A percentile compares a stretch with the other conserved stretches of the same genome.
Conservation (phyloP, 2,329 filamentous ascomycete species). For the Botryosphaeria dothidea region DNA sequence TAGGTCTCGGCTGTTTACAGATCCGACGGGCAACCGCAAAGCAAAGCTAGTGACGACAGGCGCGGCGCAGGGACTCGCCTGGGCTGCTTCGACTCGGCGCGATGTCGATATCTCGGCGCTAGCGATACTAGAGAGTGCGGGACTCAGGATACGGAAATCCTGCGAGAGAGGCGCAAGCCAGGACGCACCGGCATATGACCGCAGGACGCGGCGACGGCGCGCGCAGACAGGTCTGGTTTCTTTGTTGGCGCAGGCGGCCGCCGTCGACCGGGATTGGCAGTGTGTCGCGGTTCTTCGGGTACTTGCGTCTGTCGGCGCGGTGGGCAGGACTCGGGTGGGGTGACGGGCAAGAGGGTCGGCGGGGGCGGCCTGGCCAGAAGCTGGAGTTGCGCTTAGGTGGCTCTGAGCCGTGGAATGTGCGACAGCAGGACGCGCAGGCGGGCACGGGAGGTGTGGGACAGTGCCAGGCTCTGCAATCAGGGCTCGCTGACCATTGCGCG, state of each 20-base stretch:
- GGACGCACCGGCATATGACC: neutral
- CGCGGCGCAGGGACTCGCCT: neutral
- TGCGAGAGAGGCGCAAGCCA: neutral
- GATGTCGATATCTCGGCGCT: neutral
- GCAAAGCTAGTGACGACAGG: neutral
- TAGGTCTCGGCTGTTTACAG: conserved; percentile 5
- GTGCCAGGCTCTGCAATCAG: neutral
- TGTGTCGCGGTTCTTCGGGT: neutral
- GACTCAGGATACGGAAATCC: neutral
- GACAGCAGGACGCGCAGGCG: conserved; percentile 6
- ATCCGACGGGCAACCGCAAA: neutral
- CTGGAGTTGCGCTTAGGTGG: neutral
- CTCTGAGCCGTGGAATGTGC: conserved; percentile 1
- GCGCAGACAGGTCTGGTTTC: neutral
- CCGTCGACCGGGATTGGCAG: neutral
- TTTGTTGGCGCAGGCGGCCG: neutral
- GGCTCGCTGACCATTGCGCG: conserved; percentile 1
- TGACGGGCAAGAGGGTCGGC: neutral
- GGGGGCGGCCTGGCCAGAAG: neutral
- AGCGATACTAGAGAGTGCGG: neutral
- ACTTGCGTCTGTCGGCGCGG: neutral
- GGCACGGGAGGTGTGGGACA: neutral
- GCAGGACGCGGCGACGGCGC: neutral
- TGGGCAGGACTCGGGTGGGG: neutral
- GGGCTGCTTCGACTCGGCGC: neutral